These are phyloP conservation scores for Dothistroma pini DNA, from an alignment of 2,329 filamentous ascomycete species.

Conservation along the genomic window DNA sequence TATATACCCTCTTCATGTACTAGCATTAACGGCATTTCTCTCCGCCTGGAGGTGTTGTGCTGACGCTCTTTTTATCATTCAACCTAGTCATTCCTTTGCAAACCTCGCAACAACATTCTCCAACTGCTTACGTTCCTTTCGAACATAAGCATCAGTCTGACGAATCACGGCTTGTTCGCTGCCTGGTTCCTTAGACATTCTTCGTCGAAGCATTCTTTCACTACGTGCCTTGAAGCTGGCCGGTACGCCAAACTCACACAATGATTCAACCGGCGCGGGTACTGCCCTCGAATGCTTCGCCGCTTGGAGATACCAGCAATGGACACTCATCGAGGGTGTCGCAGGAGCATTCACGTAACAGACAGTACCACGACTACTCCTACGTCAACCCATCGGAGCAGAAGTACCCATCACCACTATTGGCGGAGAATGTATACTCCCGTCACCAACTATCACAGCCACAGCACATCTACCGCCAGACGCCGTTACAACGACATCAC, in stretches of 20 bases:
- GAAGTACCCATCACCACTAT: constrained; percentile 32
- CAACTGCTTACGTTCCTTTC: constrained; percentile 43
- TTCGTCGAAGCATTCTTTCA: constrained; percentile 41
- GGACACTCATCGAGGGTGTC: constrained; percentile 35
- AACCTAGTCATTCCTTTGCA: constrained; percentile 43
- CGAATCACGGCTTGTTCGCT: constrained; percentile 26
- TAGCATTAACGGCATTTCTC: constrained; percentile 18
- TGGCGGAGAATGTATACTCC: constrained; percentile 27
- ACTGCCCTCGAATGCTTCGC: constrained; percentile 42
- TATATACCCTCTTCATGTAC: constrained; percentile 30
- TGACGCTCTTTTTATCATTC: constrained; percentile 23
- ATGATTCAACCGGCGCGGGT: constrained; percentile 38
- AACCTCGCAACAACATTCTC: constrained; percentile 23
- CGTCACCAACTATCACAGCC: constrained; percentile 15
- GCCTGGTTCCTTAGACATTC: constrained; percentile 24
- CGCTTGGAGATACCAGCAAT: constrained; percentile 31
- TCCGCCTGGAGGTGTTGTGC: constrained; percentile 15
- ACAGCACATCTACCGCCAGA: constrained; percentile 15
- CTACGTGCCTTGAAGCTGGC: constrained; percentile 31
- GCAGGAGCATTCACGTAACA: constrained; percentile 43
- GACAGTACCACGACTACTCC: constrained; percentile 33
- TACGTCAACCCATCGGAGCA: constrained; percentile 22
- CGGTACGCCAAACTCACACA: constrained; percentile 20
- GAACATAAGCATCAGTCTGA: constrained; percentile 18
- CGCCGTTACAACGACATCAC: constrained; percentile 14